Evolutionary conservation across 2,329 filamentous ascomycete genomes (phyloP).

Genomic region (Triangularia setosa): DNA sequence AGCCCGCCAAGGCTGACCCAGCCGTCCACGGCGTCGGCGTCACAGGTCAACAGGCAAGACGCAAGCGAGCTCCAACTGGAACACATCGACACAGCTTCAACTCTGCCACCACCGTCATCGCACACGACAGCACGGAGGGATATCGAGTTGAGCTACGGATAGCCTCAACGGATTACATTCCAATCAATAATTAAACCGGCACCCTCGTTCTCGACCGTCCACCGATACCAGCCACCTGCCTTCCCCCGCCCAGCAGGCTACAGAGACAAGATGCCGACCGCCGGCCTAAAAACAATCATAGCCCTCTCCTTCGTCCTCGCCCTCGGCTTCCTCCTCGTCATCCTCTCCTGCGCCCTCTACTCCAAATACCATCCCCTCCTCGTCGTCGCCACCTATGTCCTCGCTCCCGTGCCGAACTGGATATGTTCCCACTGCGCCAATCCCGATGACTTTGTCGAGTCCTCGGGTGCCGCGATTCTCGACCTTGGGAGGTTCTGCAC

Average conservation of each 20-base stretch:
- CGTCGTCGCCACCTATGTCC: conserved; percentile 90
- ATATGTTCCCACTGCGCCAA: conserved; percentile 84
- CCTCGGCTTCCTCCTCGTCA: conserved; percentile 97
- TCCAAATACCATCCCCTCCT: conserved; percentile 91
- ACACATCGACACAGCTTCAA: conserved; percentile 15
- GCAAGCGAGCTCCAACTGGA: not conserved
- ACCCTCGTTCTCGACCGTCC: not conserved
- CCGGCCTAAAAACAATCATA: conserved; percentile 98
- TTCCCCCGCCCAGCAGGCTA: not conserved
- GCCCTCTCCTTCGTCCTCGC: conserved; percentile 97
- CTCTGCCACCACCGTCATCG: not conserved
- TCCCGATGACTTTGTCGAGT: conserved; percentile 92
- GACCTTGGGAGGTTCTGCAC: conserved; percentile 94
- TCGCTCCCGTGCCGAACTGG: conserved; percentile 96
- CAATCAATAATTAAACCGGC: no score
- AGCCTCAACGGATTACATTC: no score
- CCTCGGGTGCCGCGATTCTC: conserved; percentile 75
- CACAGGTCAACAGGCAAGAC: not conserved
- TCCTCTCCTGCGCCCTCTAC: conserved; percentile 94
- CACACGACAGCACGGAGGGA: not conserved
- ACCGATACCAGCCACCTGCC: not conserved
- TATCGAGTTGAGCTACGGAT: not conserved
- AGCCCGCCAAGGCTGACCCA: conserved; percentile 19
- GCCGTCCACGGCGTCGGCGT: conserved; percentile 6
- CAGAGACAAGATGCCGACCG: conserved; percentile 59